Base-by-base conservation (phyloP, 257 asterid species). In the Nemophila menziesii region DNA sequence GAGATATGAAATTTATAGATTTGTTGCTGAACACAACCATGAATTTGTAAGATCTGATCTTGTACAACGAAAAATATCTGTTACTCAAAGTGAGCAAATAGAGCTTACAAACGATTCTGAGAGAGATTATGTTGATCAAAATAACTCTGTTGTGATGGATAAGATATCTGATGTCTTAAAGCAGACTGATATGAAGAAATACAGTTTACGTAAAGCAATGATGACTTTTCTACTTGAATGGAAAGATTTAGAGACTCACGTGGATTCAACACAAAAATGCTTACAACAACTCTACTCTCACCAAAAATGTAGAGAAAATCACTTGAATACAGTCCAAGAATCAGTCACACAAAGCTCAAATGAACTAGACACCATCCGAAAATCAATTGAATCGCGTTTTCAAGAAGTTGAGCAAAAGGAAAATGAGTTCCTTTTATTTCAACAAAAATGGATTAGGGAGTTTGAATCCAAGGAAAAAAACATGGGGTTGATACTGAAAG, bases 271-370 rank as follows among this genome's bases (percentile, higher is more conserved):
- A 38, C 22, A 22, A 9, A 43, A 14, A 4, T 33, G 37, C 39
- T 37, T 58, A 14, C 5, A 14, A 18, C 27, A 51, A 38, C 4
- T 52, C 33, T 18, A 50, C 36, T 20, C 39, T 15, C 54, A 58
- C 19, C 48, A 50, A 5, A 40, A 51, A 36, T 26, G 21, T 12
- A 44, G 22, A 39, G 54, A 58, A 38, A 37, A 46, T 22, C 39
- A 24, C 40, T 20, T 58, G 52, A 11, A 20, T n/a, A 44, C 53
- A n/a, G 24, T 43, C 8, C 49, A 51, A 37, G 64, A 58, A 50
- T 46, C 58, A 26, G 17, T 17, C 4, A 11, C 14, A 10, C 22
- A 20, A 19, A 39, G 46, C 13, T 39, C 21, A 5, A 44, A 48
- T 19, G 37, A 39, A 16, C 8, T 51, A 11, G 44, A 51, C 33